Base-by-base conservation (phyloP, 192 early-diverging fungal genomes). In the Coemansia sp. region DNA sequence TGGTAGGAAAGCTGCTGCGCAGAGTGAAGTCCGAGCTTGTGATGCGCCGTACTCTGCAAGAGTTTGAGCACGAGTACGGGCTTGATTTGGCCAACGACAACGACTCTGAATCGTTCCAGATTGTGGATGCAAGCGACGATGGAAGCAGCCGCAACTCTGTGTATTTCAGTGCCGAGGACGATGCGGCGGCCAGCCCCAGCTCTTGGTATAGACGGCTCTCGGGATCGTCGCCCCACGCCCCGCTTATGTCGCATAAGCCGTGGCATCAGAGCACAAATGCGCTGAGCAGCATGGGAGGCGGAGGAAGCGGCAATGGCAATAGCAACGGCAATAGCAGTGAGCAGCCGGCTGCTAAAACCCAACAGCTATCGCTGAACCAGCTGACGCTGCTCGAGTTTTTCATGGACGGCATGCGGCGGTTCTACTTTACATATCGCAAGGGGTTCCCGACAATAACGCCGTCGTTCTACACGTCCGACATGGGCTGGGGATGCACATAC, bases 401-500 rank as follows among this genome's bases (percentile, higher is more conserved):
- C 45, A 61, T 83, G 72, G 80, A 83, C 65, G 75, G 80, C 53
- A 77, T 77, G 80, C 80, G 80, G 69, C 64, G 80, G 43, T 83
- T 83, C 69, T 83, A 83, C 71, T 83, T 74, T 71, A 83, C 80
- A 7, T 83, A 83, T 25, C 80, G 80, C 75, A 77, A 77, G 60
- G 80, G 75, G 25, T 83, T 83, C 22, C 75, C 80, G 41, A 83
- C 80, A 11, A 83, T 83, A 45, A 83, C 80, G 51, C 75, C 79
- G 39, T 85, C 83, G 42, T 85, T 81, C 56, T 85, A 85, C 75
- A 85, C 83, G 14, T 85, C 83, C 14, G 83, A 85, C 65, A 81
- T 81, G 72, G 83, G 83, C 37, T 85, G 83, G 83, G 83, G 83
- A 4, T 85, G 83, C 65, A 85, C 79, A 19, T 80, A 85, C 70